Evolutionary conservation across 2,329 filamentous ascomycete species (phyloP), one percentile per base, ranked within the genome.

Genomic region (Exserohilum rostratum): DNA sequence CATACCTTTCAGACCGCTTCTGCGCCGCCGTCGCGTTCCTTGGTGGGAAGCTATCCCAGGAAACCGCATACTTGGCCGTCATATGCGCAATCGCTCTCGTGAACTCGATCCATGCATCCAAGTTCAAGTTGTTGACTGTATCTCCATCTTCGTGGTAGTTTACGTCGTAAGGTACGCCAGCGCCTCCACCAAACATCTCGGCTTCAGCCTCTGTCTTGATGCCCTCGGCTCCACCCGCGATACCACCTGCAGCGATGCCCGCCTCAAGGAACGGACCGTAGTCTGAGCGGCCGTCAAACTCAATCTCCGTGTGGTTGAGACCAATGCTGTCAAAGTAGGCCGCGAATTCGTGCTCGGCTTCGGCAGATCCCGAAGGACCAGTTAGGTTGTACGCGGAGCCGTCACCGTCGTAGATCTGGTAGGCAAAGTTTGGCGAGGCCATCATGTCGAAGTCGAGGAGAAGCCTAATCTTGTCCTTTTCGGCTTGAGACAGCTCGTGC

Each of bases 241-340:
- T 85, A 27, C 90, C 90, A 20, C 90, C 89, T 1, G 85, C 85
- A 0, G 90, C 88, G 37, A 93, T 91, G 3, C 87, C 87, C 51
- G 84, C 82, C 31, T 85, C 81, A 66, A 92, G 88, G 78, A 93
- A 93, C 1, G 85, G 87, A 46, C 87, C 88, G 65, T 93, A 93
- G 74, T 95, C 90, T 59, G 87, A 90, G 54, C 90, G 86, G 6
- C 90, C 90, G 64, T 91, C 88, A 62, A 95, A 93, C 2, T 85
- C 83, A 25, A 90, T 90, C 53, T 89, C 85, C 0, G 85, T 89
- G 70, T 87, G 68, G 54, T 70, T 69, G 9, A 70, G 58, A 3
- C 66, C 63, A 10, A 68, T 62, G 47, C 68, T 68, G 38, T 69
- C 60, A 37, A 73, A 73, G 57, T 70, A 73, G 46, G 67, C 59